Percentiles rank a stretch among this genome's conserved stretches.
phyloP scores from a whole-genome alignment of 148 eudicot species.

The Nepenthes gracilis region DNA sequence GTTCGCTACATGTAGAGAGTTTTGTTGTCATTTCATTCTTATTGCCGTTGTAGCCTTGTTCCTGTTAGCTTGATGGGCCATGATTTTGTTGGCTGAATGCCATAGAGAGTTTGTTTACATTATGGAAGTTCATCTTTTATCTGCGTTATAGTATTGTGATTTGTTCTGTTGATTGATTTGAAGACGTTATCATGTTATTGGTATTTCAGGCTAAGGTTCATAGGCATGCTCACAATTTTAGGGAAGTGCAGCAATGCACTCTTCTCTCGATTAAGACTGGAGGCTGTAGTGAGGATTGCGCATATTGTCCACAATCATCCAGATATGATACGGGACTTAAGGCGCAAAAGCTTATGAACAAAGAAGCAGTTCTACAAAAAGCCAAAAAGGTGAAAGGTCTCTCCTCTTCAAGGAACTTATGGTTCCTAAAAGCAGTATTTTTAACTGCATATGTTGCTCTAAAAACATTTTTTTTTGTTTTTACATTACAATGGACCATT shows the following conservation, averaged over 20 bases:
- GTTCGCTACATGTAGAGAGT: no score
- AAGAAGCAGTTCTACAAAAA: constrained; percentile 72
- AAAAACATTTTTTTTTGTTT: no score
- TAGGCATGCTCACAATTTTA: constrained; percentile 94
- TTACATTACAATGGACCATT: no score
- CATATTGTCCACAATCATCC: constrained; percentile 97
- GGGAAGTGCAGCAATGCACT: constrained; percentile 99
- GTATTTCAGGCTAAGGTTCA: constrained; percentile 86
- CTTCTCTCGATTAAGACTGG: constrained; percentile 97
- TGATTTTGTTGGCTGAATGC: no score
- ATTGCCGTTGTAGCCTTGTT: no score
- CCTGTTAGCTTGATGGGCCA: no score
- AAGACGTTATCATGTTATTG: not conserved
- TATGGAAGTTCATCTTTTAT: no score
- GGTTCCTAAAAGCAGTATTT: not conserved
- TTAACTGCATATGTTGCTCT: not conserved
- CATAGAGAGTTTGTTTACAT: no score
- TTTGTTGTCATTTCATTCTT: no score
- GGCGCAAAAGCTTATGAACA: constrained; percentile 72
- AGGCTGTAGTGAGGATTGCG: constrained; percentile 97
- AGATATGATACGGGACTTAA: constrained; percentile 77
- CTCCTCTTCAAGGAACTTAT: not conserved
- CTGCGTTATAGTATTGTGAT: no score
- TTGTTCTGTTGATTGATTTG: not conserved
- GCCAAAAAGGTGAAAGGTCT: constrained; percentile 55